Evolutionary conservation across 495 filamentous ascomycete genomes (phyloP).

Genomic region (Penicillium steckii): DNA sequence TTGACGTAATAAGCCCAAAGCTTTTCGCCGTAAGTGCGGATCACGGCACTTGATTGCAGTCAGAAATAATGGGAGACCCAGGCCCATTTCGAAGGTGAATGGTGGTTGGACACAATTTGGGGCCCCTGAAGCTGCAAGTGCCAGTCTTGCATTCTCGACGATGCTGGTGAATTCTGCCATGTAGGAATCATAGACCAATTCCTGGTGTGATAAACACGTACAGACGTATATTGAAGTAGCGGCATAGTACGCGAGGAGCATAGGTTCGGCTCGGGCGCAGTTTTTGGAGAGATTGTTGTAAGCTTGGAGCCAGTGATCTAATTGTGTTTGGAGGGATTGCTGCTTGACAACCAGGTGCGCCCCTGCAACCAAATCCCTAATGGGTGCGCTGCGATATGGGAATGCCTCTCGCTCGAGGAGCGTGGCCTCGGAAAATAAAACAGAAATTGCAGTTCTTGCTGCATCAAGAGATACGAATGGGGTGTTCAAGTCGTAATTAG

Average conservation of each 20-base stretch:
- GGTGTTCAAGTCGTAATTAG: not conserved
- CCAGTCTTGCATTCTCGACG: conserved; percentile 25
- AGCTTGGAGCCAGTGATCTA: conserved; percentile 5
- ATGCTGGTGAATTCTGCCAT: conserved; percentile 23
- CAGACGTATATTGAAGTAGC: conserved; percentile 13
- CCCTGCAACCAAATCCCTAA: not conserved
- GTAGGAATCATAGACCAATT: conserved; percentile 21
- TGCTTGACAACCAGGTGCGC: conserved; percentile 5
- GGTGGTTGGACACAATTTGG: conserved; percentile 25
- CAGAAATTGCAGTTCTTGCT: conserved; percentile 14
- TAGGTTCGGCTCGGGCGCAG: conserved; percentile 2
- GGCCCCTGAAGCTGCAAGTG: conserved; percentile 10
- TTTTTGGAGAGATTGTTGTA: conserved; percentile 4
- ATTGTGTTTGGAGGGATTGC: conserved; percentile 3
- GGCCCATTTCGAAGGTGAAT: conserved; percentile 31
- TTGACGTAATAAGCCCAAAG: conserved; percentile 22
- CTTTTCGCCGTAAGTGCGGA: conserved; percentile 20
- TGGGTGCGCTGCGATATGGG: not conserved
- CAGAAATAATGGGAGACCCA: conserved; percentile 26
- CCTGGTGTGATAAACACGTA: conserved; percentile 3
- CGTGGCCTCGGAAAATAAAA: conserved; percentile 16
- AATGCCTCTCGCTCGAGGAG: conserved; percentile 20
- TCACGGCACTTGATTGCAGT: conserved; percentile 31
- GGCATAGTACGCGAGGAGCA: conserved; percentile 12
- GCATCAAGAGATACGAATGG: conserved; percentile 14